Conservation (phyloP, 495 filamentous ascomycete genomes). For the Aspergillus indologenus region DNA sequence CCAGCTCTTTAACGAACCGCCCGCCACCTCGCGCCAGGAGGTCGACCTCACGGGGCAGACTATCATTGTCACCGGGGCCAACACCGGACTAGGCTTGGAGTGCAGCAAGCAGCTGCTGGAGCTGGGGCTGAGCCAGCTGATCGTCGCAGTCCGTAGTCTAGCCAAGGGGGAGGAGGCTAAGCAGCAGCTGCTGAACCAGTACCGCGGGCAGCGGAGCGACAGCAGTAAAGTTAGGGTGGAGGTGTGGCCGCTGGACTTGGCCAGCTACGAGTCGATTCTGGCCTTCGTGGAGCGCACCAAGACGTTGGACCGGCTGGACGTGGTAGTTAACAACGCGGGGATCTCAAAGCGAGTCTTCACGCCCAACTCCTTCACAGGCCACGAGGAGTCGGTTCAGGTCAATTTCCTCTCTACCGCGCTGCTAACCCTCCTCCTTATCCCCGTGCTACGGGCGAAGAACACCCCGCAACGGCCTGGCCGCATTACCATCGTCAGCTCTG, state of each 20-base stretch:
- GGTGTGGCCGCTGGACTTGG: constrained; percentile 51
- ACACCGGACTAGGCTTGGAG: constrained; percentile 44
- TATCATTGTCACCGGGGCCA: constrained; percentile 48
- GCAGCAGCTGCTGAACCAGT: constrained; percentile 23
- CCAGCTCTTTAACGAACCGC: constrained; percentile 10
- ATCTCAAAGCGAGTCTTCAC: constrained; percentile 30
- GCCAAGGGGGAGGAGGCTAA: constrained; percentile 41
- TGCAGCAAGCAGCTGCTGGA: constrained; percentile 39
- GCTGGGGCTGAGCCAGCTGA: constrained; percentile 39
- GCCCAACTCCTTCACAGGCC: constrained; percentile 35
- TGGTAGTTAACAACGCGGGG: constrained; percentile 54
- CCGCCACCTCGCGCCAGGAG: not conserved
- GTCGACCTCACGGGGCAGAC: constrained; percentile 23
- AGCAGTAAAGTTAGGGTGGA: constrained; percentile 31
- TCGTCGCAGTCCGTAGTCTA: constrained; percentile 47
- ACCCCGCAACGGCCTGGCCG: not conserved
- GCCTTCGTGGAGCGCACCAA: constrained; percentile 33
- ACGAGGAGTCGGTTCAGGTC: constrained; percentile 31
- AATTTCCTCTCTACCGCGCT: constrained; percentile 42
- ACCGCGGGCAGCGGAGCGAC: constrained; percentile 11
- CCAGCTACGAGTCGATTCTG: constrained; percentile 41
- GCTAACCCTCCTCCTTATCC: not conserved
- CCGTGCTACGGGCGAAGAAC: constrained; percentile 5
- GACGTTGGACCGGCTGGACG: constrained; percentile 41
- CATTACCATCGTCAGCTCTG: constrained; percentile 6